Conservation (phyloP, 495 filamentous ascomycete species). For the Aspergillus carlsbadensis region DNA sequence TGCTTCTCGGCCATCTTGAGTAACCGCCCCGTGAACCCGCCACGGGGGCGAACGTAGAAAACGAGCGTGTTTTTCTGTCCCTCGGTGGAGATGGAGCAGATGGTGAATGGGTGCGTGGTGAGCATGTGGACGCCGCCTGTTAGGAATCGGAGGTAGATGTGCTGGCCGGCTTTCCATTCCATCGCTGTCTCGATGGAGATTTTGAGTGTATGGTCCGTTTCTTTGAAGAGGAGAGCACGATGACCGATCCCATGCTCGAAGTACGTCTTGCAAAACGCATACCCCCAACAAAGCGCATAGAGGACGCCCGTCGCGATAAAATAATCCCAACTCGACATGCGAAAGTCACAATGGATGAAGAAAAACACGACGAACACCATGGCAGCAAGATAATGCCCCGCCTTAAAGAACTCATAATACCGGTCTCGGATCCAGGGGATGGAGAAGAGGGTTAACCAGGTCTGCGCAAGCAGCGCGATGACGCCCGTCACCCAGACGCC, state of each 20-base stretch:
- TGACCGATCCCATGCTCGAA: slow-evolving; percentile 44
- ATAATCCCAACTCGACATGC: slow-evolving; percentile 54
- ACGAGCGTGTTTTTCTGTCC: slow-evolving; percentile 31
- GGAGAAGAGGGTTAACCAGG: slow-evolving; percentile 54
- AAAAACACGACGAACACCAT: slow-evolving; percentile 56
- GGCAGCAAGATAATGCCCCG: slow-evolving; percentile 50
- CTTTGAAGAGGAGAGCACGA: slow-evolving; percentile 36
- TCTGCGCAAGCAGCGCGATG: slow-evolving; percentile 52
- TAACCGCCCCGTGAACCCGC: slow-evolving; percentile 45
- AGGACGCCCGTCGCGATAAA: slow-evolving; percentile 55
- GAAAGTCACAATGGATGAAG: slow-evolving; percentile 59
- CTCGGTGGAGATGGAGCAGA: slow-evolving; percentile 37
- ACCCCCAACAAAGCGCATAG: slow-evolving; percentile 28
- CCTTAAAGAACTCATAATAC: slow-evolving; percentile 62
- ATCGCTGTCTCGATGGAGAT: slow-evolving; percentile 46
- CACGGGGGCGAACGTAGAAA: slow-evolving; percentile 42
- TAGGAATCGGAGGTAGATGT: slow-evolving; percentile 51
- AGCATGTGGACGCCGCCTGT: slow-evolving; percentile 34
- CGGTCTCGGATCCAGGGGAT: slow-evolving; percentile 49
- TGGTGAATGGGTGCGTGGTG: slow-evolving; percentile 54
- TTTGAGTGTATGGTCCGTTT: slow-evolving; percentile 34
- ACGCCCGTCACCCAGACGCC: slow-evolving; percentile 57
- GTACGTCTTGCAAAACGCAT: slow-evolving; percentile 22
- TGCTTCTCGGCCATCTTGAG: slow-evolving; percentile 26
- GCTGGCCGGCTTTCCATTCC: slow-evolving; percentile 48